These are phyloP conservation scores for Yamadazyma blattariae DNA, from an alignment of 1,139 yeast genomes.

Conservation along the genomic window DNA sequence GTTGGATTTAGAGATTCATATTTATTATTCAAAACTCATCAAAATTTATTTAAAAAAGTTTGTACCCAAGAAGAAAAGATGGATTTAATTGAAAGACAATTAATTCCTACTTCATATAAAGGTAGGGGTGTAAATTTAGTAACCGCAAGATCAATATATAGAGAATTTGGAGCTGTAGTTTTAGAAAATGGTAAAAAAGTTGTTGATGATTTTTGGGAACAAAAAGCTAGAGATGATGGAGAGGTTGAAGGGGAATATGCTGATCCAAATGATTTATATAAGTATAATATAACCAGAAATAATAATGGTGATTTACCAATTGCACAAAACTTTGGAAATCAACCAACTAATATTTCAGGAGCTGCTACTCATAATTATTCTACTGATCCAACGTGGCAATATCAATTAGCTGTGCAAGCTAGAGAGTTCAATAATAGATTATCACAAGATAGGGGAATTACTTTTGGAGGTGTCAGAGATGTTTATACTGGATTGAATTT, in stretches of 20 bases:
- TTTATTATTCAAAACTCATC: slow-evolving; percentile 82
- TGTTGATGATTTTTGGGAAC: slow-evolving; percentile 87
- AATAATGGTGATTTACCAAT: slow-evolving; percentile 18
- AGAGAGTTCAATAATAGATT: slow-evolving; percentile 65
- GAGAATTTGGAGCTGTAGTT: slow-evolving; percentile 90
- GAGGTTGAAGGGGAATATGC: slow-evolving; percentile 79
- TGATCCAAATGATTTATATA: slow-evolving; percentile 58
- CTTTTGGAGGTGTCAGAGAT: slow-evolving; percentile 68
- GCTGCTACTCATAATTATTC: slow-evolving; percentile 43
- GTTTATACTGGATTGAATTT: slow-evolving; percentile 78
- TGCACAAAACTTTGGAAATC: slow-evolving; percentile 9
- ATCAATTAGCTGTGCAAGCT: slow-evolving; percentile 77
- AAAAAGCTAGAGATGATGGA: slow-evolving; percentile 66
- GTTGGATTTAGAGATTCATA: slow-evolving; percentile 95
- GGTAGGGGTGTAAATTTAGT: slow-evolving; percentile 88
- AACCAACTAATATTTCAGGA: slow-evolving; percentile 35
- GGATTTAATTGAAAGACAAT: slow-evolving; percentile 76
- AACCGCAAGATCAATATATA: slow-evolving; percentile 83
- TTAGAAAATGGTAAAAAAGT: slow-evolving; percentile 78
- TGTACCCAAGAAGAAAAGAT: slow-evolving; percentile 76
- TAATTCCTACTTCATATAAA: slow-evolving; percentile 87
- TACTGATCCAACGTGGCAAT: slow-evolving; percentile 81
- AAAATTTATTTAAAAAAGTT: slow-evolving; percentile 66
- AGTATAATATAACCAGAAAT: slow-evolving; percentile 18
- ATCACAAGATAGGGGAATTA: slow-evolving; percentile 55